Conservation (phyloP, 2,329 filamentous ascomycete species). For the Colletotrichum caudatum region DNA sequence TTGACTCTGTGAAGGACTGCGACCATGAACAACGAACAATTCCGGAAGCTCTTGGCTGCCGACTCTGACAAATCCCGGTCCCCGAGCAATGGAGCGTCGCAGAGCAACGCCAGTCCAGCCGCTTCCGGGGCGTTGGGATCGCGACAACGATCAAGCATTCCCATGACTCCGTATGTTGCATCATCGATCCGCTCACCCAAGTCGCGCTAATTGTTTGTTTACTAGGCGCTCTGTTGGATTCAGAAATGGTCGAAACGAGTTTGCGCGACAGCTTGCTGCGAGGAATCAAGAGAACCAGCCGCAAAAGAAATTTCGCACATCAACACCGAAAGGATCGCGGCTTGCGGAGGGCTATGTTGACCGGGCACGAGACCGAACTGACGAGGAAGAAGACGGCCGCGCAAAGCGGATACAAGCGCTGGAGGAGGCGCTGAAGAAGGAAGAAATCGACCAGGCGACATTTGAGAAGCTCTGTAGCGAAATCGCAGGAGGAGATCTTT, state of each 20-base stretch:
- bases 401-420: constrained; percentile 79
- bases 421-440: constrained; percentile 84
- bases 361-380: constrained; percentile 75
- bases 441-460: constrained; percentile 82
- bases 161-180: constrained; percentile 87
- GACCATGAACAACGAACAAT: constrained; percentile 94
- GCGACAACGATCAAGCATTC: constrained; percentile 82
- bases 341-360: constrained; percentile 87
- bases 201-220: constrained; percentile 44
- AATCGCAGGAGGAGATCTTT: constrained; percentile 84
- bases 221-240: constrained; percentile 72
- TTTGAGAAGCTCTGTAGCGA: constrained; percentile 81
- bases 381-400: constrained; percentile 64
- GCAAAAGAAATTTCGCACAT: constrained; percentile 81
- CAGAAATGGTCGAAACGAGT: constrained; percentile 70
- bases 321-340: constrained; percentile 84
- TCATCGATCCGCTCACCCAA: background rate
- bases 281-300: constrained; percentile 68
- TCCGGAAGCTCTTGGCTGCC: constrained; percentile 79
- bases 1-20: background rate
- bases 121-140: constrained; percentile 73
- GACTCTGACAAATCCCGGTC: constrained; percentile 57
- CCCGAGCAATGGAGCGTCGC: constrained; percentile 61
- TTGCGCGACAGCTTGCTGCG: constrained; percentile 87
- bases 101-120: constrained; percentile 46